Percentiles rank a stretch among this genome's conserved stretches.
Evolutionary conservation across 257 asterid genomes (phyloP).

Genomic region (Henckelia pumila): DNA sequence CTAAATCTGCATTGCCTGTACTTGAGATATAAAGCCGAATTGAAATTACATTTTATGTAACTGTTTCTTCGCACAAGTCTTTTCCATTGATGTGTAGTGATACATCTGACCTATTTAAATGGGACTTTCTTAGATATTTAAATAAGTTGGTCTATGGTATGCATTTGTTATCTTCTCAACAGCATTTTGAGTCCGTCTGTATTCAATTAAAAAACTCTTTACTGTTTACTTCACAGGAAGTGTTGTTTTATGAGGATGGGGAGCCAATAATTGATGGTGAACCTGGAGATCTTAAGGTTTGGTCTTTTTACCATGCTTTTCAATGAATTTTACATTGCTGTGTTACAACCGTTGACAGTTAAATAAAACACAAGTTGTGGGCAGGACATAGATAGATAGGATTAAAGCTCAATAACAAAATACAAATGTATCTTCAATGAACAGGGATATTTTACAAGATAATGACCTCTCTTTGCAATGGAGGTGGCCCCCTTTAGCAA

Average conservation of each 20-base stretch:
- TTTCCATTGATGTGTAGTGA: background rate
- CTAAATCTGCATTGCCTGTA: background rate
- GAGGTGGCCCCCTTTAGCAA: background rate
- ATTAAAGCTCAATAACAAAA: background rate
- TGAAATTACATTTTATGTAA: background rate
- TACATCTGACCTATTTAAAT: background rate
- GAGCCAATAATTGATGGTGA: conserved; percentile 96
- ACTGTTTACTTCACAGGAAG: conserved; percentile 55
- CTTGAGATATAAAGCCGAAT: background rate
- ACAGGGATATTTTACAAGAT: background rate
- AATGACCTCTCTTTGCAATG: background rate
- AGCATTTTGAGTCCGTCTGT: background rate
- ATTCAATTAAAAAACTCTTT: conserved; percentile 7
- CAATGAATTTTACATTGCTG: background rate
- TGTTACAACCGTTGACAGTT: background rate
- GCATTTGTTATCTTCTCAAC: background rate
- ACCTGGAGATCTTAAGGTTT: conserved; percentile 93
- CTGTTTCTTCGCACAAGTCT: background rate
- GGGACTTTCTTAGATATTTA: background rate
- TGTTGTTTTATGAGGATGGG: conserved; percentile 89
- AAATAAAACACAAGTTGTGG: background rate
- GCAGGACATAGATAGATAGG: background rate
- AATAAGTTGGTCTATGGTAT: no score
- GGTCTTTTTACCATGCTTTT: conserved; percentile 22
- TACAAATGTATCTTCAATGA: conserved; percentile 9